Base-by-base conservation (phyloP, 1,284 basidiomycete species). In the Entoloma clypeatum region DNA sequence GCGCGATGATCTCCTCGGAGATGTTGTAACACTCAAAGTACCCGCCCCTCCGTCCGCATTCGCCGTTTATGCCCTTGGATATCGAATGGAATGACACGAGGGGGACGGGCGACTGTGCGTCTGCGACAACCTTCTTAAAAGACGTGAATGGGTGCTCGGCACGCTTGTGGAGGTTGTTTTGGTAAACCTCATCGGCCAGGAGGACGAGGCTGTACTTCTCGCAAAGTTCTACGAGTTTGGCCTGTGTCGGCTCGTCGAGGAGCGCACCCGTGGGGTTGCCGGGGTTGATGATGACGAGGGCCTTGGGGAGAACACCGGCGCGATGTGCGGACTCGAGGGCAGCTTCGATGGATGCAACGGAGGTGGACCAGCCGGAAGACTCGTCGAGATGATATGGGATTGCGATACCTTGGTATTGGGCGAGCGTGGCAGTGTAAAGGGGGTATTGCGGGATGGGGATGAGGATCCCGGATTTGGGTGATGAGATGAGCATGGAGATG, bases 401-500 rank as follows among this genome's bases (percentile, higher is more conserved):
- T 0, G 91, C 71, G n/a, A 78, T 71, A 16, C 93, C 93, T 34
- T 75, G 72, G 63, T 81, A 82, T 56, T 93, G 84, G 0, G 94
- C 88, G 36, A 99, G 82, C 0, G 93, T 86, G 16, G 95, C 95
- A 31, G 93, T 96, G 68, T 98, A 97, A 11, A 99, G 76, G 1
- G 95, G 95, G 62, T 99, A 99, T 70, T 99, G 95, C 1, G 95
- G 95, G 50, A 99, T 98, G 17, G 95, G 95, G 58, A 99, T 98
- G 47, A 95, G 75, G 52, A 95, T 77, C 7, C 90, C 92, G 36
- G 80, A 77, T 14, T 74, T 72, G 11, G 75, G 73, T 4, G 75
- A 70, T 18, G 74, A 67, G 55, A 93, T 84, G 48, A 94, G 76
- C 67, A 90, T 79, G 59, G 82, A 81, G 50, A 99, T 81, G 41